Conservation (phyloP, 208 protist genomes). For the Trypanosomatidae sp. region DNA sequence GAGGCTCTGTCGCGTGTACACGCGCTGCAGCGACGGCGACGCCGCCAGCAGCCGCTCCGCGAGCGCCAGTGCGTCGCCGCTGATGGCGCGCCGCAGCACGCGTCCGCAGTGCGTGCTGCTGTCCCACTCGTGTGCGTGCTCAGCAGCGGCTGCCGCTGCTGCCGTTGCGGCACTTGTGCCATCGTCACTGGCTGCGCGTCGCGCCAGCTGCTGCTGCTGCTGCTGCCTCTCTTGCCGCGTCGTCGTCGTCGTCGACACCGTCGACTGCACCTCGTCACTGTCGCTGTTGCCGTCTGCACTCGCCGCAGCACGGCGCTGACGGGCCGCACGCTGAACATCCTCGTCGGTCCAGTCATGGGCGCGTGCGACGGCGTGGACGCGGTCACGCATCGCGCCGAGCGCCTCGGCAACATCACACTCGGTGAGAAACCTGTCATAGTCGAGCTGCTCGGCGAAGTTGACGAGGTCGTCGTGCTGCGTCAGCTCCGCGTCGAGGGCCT, state of each 20-base stretch:
- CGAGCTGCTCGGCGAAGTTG: conserved; percentile 75
- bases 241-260: conserved; percentile 8
- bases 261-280: conserved; percentile 12
- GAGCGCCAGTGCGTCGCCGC: conserved; percentile 54
- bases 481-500: conserved; percentile 78
- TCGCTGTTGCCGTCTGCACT: conserved; percentile 1
- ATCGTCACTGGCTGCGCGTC: not conserved
- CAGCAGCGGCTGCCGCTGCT: conserved; percentile 10
- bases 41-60: conserved; percentile 75
- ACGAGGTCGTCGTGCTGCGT: conserved; percentile 50
- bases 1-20: conserved; percentile 79
- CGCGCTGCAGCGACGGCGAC: conserved; percentile 69
- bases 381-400: conserved; percentile 79
- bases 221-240: not conserved
- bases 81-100: conserved; percentile 60
- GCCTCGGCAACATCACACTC: conserved; percentile 86
- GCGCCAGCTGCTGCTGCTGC: not conserved
- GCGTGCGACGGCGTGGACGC: conserved; percentile 65
- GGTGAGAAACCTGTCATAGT: conserved; percentile 83
- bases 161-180: too few relatives aligned
- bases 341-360: conserved; percentile 69
- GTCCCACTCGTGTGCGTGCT: conserved; percentile 47
- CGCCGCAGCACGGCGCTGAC: not conserved
- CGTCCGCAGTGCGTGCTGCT: conserved; percentile 17
- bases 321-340: conserved; percentile 28